Evolutionary conservation across 225 moss, liverwort and hornwort species (phyloP), one percentile per base, ranked within the genome.

Genomic region (Polytrichum commune): DNA sequence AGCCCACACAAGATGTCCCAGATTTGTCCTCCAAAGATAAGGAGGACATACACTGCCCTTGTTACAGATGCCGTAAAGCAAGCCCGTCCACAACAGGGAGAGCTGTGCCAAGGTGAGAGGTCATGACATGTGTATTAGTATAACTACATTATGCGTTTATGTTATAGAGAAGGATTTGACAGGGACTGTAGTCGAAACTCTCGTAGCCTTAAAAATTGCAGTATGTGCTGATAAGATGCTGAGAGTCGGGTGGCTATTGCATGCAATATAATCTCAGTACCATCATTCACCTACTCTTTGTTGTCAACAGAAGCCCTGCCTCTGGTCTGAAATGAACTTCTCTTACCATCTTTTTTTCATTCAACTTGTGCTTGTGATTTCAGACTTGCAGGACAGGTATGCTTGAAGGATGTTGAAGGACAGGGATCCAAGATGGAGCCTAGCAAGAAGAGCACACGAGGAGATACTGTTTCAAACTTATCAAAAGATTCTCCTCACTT

Each of bases 91-190:
- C 71, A 54, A 85, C 78, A 71, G 93, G 90, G 75, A 83, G 88
- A 82, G 79, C 84, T 57, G 70, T 88, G 60, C 85, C 93, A 55
- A 93, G 89, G 95, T 95, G 77, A 84, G 88, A 73, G 13, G 10
- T 46, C 46, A 46, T 46, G 16, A 46, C 46, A 46, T 16, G 46
- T 46, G 46, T 46, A 16, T 46, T 46, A 46, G 46, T 4, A 13
- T 46, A 16, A 46, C 46, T 16, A 13, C 16, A 38, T 38, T 10
- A 46, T 46, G 46, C 16, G 16, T 46, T 46, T 4, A 46, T 46
- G 46, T 16, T 3, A 46, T 16, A 46, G 13, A 13, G 4, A 35
- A 46, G 13, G 10, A 46, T 46, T 46, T 46, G 46, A 46, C 46
- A 46, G 13, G 46, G 46, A 46, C 46, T 46, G 46, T 13, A 46